Conservation (phyloP, 2,329 filamentous ascomycete species). For the Pyricularia grisea region DNA sequence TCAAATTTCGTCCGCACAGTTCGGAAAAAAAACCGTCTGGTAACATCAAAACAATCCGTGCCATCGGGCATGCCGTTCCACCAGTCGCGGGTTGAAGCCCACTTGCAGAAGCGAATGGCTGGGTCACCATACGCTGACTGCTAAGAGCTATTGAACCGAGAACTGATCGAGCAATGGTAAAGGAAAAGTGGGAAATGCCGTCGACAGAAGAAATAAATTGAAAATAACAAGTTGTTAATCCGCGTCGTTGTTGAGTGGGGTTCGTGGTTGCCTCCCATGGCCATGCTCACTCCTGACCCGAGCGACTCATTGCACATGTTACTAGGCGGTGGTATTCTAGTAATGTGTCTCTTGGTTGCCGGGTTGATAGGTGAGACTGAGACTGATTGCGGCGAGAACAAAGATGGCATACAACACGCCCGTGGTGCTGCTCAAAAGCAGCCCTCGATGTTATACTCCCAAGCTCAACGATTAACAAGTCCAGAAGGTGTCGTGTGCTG, state of each 20-base stretch:
- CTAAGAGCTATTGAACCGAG: neutral
- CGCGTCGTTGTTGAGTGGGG: neutral
- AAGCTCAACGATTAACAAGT: constrained; percentile 1
- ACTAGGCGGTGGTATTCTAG: constrained; percentile 2
- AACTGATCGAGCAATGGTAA: constrained; percentile 26
- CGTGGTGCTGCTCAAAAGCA: neutral
- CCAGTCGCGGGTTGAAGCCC: neutral
- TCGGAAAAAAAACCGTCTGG: neutral
- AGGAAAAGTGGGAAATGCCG: constrained; percentile 7
- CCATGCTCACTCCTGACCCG: neutral
- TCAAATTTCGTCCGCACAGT: neutral
- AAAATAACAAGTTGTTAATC: constrained; percentile 14
- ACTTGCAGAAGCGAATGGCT: neutral
- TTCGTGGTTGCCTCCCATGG: constrained; percentile 1
- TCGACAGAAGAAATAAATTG: constrained; percentile 9
- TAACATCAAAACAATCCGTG: neutral
- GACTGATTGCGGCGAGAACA: neutral
- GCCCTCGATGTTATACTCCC: neutral
- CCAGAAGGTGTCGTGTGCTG: neutral
- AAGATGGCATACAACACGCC: constrained; percentile 2
- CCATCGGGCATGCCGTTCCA: constrained; percentile 20
- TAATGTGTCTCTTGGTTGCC: neutral
- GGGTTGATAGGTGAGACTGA: neutral
- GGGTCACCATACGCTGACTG: neutral
- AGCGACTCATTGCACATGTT: neutral